Conservation (phyloP, 2,329 filamentous ascomycete species). For the Nemania sp. region DNA sequence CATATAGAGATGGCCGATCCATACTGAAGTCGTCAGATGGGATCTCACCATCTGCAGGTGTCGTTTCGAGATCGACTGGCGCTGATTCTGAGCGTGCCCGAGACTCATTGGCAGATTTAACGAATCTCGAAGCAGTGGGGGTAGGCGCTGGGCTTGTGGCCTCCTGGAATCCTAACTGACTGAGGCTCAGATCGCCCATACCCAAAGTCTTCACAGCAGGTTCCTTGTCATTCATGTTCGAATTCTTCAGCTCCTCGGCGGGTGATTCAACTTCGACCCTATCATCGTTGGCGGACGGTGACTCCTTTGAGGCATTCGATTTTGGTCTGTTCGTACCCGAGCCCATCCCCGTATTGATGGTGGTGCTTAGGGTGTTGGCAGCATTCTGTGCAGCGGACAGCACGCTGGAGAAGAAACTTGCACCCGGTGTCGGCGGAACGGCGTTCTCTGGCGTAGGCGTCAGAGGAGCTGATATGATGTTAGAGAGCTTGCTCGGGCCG, state of each 20-base stretch:
- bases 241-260: constrained; percentile 46
- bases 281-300: constrained; percentile 41
- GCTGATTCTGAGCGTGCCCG: constrained; percentile 63
- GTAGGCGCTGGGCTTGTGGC: constrained; percentile 58
- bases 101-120: constrained; percentile 50
- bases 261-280: constrained; percentile 52
- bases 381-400: constrained; percentile 93
- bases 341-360: constrained; percentile 67
- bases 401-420: constrained; percentile 91
- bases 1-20: constrained; percentile 55
- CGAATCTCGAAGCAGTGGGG: constrained; percentile 60
- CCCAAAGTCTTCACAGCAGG: constrained; percentile 88
- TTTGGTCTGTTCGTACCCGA: constrained; percentile 55
- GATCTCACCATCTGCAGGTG: constrained; percentile 42
- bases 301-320: constrained; percentile 40
- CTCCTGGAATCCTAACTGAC: constrained; percentile 80
- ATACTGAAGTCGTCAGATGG: constrained; percentile 43
- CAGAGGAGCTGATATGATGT: constrained; percentile 70
- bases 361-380: constrained; percentile 74
- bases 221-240: constrained; percentile 62
- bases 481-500: constrained; percentile 86
- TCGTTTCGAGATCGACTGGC: constrained; percentile 50
- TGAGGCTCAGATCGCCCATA: constrained; percentile 84
- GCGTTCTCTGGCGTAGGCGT: constrained; percentile 75
- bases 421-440: constrained; percentile 55